A percentile compares a stretch with the other conserved stretches of the same genome.
These are phyloP conservation scores for Saturnispora sekii DNA, from an alignment of 805 yeast species.

Conservation along the genomic window DNA sequence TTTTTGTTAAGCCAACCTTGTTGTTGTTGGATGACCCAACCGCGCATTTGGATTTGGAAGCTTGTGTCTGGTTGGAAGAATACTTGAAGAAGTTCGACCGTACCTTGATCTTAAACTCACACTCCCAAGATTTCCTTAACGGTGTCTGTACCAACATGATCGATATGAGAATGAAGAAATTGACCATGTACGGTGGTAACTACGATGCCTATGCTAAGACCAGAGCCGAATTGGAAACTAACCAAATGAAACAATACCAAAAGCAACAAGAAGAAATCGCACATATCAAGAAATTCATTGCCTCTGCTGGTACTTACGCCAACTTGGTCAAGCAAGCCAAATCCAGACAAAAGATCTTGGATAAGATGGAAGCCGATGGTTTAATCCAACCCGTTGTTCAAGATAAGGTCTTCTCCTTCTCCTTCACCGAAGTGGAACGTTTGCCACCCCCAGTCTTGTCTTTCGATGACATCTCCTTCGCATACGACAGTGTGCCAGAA, in stretches of 20 bases:
- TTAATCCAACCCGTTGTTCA: constrained; percentile 84
- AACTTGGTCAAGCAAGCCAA: constrained; percentile 97
- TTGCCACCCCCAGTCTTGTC: constrained; percentile 98
- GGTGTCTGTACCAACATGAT: constrained; percentile 98
- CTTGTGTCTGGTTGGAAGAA: constrained; percentile 99
- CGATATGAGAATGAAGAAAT: constrained; percentile 83
- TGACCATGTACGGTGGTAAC: constrained; percentile 89
- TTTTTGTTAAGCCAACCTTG: constrained; percentile 95
- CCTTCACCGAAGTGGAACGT: constrained; percentile 92
- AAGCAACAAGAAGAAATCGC: constrained; percentile 99
- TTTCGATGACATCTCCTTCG: constrained; percentile 87
- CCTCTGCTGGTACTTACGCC: constrained; percentile 99
- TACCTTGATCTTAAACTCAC: constrained; percentile 88
- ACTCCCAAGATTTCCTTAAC: constrained; percentile 98
- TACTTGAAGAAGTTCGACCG: constrained; percentile 91
- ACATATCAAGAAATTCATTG: constrained; percentile 97
- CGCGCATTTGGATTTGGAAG: constrained; percentile 98
- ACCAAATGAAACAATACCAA: constrained; percentile 94
- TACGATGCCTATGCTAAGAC: constrained; percentile 96
- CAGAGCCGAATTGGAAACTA: constrained; percentile 84
- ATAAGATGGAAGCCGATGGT: constrained; percentile 99
- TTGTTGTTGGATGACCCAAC: constrained; percentile 96
- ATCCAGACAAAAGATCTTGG: constrained; percentile 97
- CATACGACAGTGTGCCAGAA: constrained; percentile 77
- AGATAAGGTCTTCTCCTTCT: constrained; percentile 89